Conservation (phyloP, 2,329 filamentous ascomycete genomes). For the Aspergillus ustus region DNA sequence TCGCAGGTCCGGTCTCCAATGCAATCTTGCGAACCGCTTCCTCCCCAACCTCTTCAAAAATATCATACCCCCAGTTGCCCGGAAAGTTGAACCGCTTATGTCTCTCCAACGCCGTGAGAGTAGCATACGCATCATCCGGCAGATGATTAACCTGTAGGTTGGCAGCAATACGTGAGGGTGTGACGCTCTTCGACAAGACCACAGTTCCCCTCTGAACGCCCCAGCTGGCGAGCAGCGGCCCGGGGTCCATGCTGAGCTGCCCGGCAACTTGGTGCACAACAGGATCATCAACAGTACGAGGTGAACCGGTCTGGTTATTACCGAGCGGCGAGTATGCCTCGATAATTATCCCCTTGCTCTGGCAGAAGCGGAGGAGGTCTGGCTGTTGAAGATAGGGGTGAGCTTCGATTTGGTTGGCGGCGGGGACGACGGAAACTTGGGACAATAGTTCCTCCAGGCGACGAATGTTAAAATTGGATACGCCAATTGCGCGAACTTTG, state of each 20-base stretch:
- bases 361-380: conserved; percentile 57
- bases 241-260: conserved; percentile 61
- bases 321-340: conserved; percentile 59
- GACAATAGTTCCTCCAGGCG: conserved; percentile 74
- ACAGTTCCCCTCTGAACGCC: conserved; percentile 58
- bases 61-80: conserved; percentile 37
- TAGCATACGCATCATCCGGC: conserved; percentile 31
- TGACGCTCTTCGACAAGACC: conserved; percentile 60
- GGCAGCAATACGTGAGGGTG: conserved; percentile 52
- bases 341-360: conserved; percentile 58
- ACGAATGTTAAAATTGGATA: conserved; percentile 73
- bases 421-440: conserved; percentile 66
- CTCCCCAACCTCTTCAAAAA: conserved; percentile 38
- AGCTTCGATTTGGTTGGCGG: conserved; percentile 69
- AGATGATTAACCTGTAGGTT: conserved; percentile 47
- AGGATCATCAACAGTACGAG: conserved; percentile 60
- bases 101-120: conserved; percentile 34
- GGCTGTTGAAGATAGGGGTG: conserved; percentile 44
- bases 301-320: conserved; percentile 54
- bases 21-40: conserved; percentile 27
- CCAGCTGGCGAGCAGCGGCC: conserved; percentile 60
- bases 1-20: conserved; percentile 20
- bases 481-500: conserved; percentile 69
- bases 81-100: conserved; percentile 42
- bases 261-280: conserved; percentile 65